phyloP scores from a whole-genome alignment of 768 basidiomycete genomes.

The Hericium erinaceus region DNA sequence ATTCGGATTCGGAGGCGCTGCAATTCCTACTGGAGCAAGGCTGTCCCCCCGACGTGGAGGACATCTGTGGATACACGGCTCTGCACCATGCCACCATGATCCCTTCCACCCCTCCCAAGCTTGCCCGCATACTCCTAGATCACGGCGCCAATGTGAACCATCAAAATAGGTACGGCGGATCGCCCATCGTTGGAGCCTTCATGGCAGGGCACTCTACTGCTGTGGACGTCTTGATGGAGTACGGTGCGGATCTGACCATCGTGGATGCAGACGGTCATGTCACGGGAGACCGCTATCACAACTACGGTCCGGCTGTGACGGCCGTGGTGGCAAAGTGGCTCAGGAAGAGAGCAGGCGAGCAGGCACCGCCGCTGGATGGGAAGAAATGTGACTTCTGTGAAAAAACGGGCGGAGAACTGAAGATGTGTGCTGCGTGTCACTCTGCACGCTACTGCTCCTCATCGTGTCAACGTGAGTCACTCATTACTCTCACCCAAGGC shows the following conservation, averaged over 20 bases:
- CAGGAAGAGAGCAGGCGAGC: constrained; percentile 34
- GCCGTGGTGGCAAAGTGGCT: constrained; percentile 39
- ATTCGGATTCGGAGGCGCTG: constrained; percentile 23
- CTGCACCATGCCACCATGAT: constrained; percentile 36
- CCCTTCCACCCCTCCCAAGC: constrained; percentile 16
- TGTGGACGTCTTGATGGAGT: constrained; percentile 40
- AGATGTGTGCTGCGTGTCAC: constrained; percentile 41
- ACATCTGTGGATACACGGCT: constrained; percentile 41
- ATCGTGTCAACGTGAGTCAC: constrained; percentile 42
- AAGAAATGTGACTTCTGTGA: constrained; percentile 36
- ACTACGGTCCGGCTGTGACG: constrained; percentile 34
- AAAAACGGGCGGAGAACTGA: constrained; percentile 32
- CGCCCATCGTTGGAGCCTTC: constrained; percentile 29
- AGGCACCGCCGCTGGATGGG: constrained; percentile 28
- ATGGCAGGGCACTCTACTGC: constrained; percentile 7
- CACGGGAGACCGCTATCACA: constrained; percentile 20
- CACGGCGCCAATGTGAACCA: constrained; percentile 40
- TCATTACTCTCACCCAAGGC: background rate
- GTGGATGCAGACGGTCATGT: constrained; percentile 30
- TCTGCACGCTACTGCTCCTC: constrained; percentile 42
- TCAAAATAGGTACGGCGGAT: constrained; percentile 39
- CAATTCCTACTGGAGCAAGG: constrained; percentile 32
- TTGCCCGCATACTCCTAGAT: constrained; percentile 31
- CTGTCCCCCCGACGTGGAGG: constrained; percentile 30
- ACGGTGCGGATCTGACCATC: constrained; percentile 35